A percentile compares a stretch with the other conserved stretches of the same genome.
Conservation (phyloP, 2,329 filamentous ascomycete species). For the Dothistroma septosporum region DNA sequence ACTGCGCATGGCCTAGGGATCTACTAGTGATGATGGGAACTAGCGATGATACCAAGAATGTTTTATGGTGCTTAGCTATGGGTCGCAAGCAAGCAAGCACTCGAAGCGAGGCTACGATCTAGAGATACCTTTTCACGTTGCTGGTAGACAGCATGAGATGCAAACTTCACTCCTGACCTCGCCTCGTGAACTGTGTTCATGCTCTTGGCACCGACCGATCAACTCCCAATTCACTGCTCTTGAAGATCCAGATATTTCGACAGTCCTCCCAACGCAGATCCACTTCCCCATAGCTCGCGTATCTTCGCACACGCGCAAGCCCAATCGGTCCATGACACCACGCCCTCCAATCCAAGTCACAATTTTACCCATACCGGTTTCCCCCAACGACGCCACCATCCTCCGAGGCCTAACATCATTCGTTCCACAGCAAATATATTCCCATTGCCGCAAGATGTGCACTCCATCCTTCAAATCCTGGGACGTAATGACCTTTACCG, state of each 20-base stretch:
- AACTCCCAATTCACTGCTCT: background rate
- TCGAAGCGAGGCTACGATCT: background rate
- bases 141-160: background rate
- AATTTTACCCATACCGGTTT: no score
- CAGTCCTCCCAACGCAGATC: no score
- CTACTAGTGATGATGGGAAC: background rate
- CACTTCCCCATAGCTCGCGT: no score
- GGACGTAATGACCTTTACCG: no score
- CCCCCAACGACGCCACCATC: no score
- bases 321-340: no score
- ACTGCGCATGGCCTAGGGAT: background rate
- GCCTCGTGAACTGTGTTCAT: background rate
- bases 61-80: background rate
- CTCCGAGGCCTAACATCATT: no score
- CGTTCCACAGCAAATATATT: no score
- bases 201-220: background rate
- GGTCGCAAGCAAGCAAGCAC: background rate
- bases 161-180: background rate
- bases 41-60: background rate
- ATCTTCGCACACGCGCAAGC: no score
- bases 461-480: no score
- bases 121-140: background rate
- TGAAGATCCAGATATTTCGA: background rate
- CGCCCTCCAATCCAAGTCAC: no score
- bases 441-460: no score